phyloP scores from a whole-genome alignment of 1,284 basidiomycete genomes.

The Rhodotorula sp. region DNA sequence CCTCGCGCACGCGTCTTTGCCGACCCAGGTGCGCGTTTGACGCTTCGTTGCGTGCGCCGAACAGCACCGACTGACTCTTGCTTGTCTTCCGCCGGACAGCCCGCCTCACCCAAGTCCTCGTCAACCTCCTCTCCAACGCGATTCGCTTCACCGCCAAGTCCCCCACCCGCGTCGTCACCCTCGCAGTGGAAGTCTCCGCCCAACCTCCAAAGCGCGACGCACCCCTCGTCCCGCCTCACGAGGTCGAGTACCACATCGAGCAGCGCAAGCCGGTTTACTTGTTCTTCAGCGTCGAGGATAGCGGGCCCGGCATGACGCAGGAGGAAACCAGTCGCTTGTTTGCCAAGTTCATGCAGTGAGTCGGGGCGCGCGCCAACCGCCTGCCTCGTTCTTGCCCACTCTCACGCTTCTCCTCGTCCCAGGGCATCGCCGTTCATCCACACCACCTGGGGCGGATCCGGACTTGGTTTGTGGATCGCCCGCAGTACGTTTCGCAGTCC shows the following conservation, averaged over 20 bases:
- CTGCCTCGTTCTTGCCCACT: not conserved
- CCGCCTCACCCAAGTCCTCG: constrained; percentile 26
- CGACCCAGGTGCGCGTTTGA: constrained; percentile 20
- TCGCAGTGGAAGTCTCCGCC: constrained; percentile 30
- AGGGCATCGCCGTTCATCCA: constrained; percentile 32
- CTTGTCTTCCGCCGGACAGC: constrained; percentile 2
- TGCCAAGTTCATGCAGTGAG: constrained; percentile 31
- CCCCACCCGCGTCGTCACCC: constrained; percentile 18
- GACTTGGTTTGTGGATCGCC: constrained; percentile 28
- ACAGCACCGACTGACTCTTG: too few relatives aligned
- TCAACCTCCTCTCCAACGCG: constrained; percentile 33
- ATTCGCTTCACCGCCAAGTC: constrained; percentile 37
- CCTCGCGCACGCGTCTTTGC: constrained; percentile 29
- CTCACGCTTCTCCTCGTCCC: not conserved
- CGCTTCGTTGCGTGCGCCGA: too few relatives aligned
- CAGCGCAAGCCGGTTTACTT: constrained; percentile 25
- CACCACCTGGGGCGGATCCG: constrained; percentile 28
- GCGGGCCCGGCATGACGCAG: constrained; percentile 33
- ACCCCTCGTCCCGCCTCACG: constrained; percentile 22
- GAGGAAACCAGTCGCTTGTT: constrained; percentile 29
- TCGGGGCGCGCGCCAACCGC: not conserved
- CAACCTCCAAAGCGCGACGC: constrained; percentile 21
- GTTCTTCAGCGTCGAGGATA: constrained; percentile 35
- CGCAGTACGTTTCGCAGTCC: constrained; percentile 12
- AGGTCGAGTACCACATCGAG: constrained; percentile 28